These are phyloP conservation scores for Hanseniaspora jakobsenii DNA, from an alignment of 805 yeast species.

Conservation along the genomic window DNA sequence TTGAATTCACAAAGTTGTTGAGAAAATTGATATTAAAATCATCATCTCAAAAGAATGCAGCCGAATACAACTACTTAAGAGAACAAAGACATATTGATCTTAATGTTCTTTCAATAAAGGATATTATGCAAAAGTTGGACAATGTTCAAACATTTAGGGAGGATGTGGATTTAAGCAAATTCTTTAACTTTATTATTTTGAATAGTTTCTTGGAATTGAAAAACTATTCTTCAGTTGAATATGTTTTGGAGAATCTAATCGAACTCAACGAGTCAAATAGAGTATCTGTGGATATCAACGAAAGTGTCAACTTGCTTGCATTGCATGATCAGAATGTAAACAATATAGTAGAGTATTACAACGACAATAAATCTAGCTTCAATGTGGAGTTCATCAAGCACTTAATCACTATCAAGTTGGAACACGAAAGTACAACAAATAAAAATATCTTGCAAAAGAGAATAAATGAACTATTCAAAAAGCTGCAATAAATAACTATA, in stretches of 20 bases:
- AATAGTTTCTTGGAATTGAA: constrained; percentile 1
- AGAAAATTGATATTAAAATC: not conserved
- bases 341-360: constrained; percentile 8
- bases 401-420: constrained; percentile 5
- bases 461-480: constrained; percentile 5
- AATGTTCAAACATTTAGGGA: not conserved
- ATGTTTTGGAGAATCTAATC: constrained; percentile 1
- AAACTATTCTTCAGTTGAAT: not conserved
- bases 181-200: constrained; percentile 1
- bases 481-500: not conserved
- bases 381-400: constrained; percentile 1
- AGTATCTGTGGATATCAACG: not conserved
- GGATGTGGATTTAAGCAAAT: not conserved
- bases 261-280: constrained; percentile 1
- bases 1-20: not conserved
- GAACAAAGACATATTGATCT: constrained; percentile 5
- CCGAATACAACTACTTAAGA: constrained; percentile 10
- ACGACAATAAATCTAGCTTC: not conserved
- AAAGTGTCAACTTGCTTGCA: constrained; percentile 1
- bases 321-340: constrained; percentile 5
- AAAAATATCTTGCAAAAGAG: constrained; percentile 7
- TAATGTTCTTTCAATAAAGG: constrained; percentile 2
- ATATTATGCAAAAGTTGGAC: not conserved
- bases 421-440: constrained; percentile 8
- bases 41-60: not conserved